phyloP scores from a whole-genome alignment of 2,329 filamentous ascomycete genomes.

The Colletotrichum filicis region DNA sequence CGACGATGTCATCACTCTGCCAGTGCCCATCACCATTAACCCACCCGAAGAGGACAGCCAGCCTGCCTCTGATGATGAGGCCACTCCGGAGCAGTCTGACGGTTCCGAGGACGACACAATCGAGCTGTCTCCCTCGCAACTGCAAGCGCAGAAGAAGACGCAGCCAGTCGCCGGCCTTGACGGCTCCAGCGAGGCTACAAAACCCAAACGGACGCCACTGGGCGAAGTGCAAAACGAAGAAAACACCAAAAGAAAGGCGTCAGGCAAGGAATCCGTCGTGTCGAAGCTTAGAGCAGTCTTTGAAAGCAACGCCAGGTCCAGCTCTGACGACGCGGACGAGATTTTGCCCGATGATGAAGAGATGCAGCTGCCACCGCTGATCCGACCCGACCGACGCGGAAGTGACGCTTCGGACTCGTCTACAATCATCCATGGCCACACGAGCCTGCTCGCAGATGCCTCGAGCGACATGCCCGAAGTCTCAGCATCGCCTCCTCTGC shows the following conservation, averaged over 20 bases:
- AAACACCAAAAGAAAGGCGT: slow-evolving; percentile 7
- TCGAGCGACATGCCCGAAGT: slow-evolving; percentile 57
- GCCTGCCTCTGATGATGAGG: neutral
- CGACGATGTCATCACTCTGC: neutral
- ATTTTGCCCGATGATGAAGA: slow-evolving; percentile 39
- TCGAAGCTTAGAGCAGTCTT: slow-evolving; percentile 3
- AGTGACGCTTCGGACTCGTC: slow-evolving; percentile 51
- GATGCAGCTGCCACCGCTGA: slow-evolving; percentile 49
- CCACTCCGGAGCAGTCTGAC: slow-evolving; percentile 18
- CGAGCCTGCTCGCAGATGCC: slow-evolving; percentile 50
- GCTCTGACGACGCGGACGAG: slow-evolving; percentile 2
- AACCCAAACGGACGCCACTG: slow-evolving; percentile 20
- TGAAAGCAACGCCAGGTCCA: neutral
- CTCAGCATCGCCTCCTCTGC: slow-evolving; percentile 56
- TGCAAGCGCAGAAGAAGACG: slow-evolving; percentile 9
- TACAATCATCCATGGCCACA: slow-evolving; percentile 49
- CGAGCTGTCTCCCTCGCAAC: slow-evolving; percentile 4
- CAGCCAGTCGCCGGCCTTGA: slow-evolving; percentile 7
- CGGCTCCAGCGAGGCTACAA: slow-evolving; percentile 5
- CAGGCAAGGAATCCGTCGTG: neutral
- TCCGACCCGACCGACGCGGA: slow-evolving; percentile 41
- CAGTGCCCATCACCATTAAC: slow-evolving; percentile 25
- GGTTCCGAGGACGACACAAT: slow-evolving; percentile 5
- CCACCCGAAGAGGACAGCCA: slow-evolving; percentile 16
- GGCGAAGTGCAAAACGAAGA: slow-evolving; percentile 21